Evolutionary conservation across 805 yeast species (phyloP), one percentile per base, ranked within the genome.

Genomic region (Candida namnaoensis): DNA sequence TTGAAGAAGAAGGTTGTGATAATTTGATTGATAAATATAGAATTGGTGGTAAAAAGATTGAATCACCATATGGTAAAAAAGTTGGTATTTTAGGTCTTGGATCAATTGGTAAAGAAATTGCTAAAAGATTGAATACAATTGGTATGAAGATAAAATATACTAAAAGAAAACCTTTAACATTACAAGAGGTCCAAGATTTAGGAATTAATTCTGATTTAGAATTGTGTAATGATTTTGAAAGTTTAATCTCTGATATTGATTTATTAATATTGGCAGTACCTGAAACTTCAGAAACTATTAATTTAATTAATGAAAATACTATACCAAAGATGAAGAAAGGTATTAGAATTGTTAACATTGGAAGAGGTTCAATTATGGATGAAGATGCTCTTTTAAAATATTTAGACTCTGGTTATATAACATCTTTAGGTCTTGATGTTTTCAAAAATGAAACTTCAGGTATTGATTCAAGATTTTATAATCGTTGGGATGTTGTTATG

Each of bases 61-160:
- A 58, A 23, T 68, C 77, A 5, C 88, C 88, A 7, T 55, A 59
- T 13, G 78, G 78, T 19, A 80, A 76, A 52, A 65, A 64, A 24
- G 88, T 70, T 1, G 76, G 80, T 4, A 69, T 85, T 32, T 74
- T 82, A 4, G 95, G 95, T 0, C 79, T 84, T 51, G 95, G 95
- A 1, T 68, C 76, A 15, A 85, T 85, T 50, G 95, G 95, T 9
- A 71, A 72, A 54, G 67, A 70, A 27, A 75, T 82, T 43, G 93
- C 80, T 4, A 60, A 58, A 38, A 69, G 81, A 50, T 65, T 85
- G 44, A 41, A 63, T 38, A 63, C 62, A n/a, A 57, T 85, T 28
- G 88, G 86, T 5, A 78, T 84, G 85, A 60, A 72, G 24, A 66
- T 85, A 33, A 71, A 71, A 43, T 84, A 83, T 48, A 68, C 76